Base-by-base conservation (phyloP, 352 stramenopile genomes). In the Globisporangium yorkense region DNA sequence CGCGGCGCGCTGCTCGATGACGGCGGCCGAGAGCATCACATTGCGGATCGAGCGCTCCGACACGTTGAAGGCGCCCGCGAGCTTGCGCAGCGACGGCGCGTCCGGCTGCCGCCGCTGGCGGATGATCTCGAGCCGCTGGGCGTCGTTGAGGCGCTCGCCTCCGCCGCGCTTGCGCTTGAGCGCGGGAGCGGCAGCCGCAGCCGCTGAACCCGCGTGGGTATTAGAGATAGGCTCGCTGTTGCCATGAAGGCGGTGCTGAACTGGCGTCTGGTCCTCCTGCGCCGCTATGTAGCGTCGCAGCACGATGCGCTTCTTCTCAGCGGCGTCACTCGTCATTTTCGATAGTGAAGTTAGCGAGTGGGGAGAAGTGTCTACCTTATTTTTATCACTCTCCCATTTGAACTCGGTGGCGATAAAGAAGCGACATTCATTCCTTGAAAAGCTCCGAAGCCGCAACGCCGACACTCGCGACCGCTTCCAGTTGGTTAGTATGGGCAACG, bases 401-500 rank as follows among this genome's bases (percentile, higher is more conserved):
- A 35, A 10, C 31, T 9, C 31, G 8, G 8, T 8, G 20, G 15
- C 24, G 24, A 27, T 27, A 27, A 49, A 49, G 44, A 47, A 47
- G 43, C 16, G 43, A n/a, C 7, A 27, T 27, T 27, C 24, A 27
- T 27, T 27, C 24, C 24, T 27, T 27, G 24, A 27, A 27, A 27
- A 27, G 24, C 24, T 27, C 24, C 24, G 24, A 27, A 27, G 24
- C 24, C 24, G 24, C 24, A 27, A 27, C 24, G 24, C 24, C 24
- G 24, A 27, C 24, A 27, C 24, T 27, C 24, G 24, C 24, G 24
- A 27, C 24, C 24, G 24, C n/a, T 31, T 20, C 54, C 12, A 18
- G 21, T 40, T 46, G 49, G 35, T 27, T 39, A 59, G 12, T 24
- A 92, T 92, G 83, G 83, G 83, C 31, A 91, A 91, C 61, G 64